Conservation (phyloP, 1,284 basidiomycete genomes). For the Ceratobasidium sp. region DNA sequence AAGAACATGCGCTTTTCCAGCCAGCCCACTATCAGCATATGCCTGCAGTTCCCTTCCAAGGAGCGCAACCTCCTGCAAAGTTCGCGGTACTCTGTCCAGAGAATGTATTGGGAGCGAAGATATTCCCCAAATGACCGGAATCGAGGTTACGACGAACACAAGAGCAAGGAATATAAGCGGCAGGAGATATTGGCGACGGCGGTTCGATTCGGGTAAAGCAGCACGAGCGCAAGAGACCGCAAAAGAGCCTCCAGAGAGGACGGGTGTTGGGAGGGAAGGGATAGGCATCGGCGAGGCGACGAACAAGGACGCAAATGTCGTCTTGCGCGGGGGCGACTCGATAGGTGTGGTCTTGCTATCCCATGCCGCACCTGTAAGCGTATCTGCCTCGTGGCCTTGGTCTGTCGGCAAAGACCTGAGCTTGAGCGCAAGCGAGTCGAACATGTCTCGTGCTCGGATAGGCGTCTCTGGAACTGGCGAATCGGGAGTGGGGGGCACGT, state of each 20-base stretch:
- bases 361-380: not conserved
- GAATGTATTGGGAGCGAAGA: conserved; percentile 72
- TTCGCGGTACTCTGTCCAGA: conserved; percentile 73
- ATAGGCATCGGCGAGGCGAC: conserved; percentile 23
- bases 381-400: not conserved
- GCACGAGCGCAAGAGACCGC: conserved; percentile 37
- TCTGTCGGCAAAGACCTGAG: conserved; percentile 33
- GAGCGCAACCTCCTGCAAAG: conserved; percentile 75
- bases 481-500: conserved; percentile 16
- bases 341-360: not conserved
- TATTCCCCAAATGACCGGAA: conserved; percentile 59
- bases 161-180: conserved; percentile 42
- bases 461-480: conserved; percentile 30
- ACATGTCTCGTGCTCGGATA: conserved; percentile 33
- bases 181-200: conserved; percentile 15
- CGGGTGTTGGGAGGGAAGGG: conserved; percentile 35
- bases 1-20: conserved; percentile 75
- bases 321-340: conserved; percentile 8
- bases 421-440: conserved; percentile 38
- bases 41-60: conserved; percentile 77
- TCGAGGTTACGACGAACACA: conserved; percentile 42
- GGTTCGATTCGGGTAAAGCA: conserved; percentile 29
- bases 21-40: conserved; percentile 62
- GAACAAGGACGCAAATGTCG: conserved; percentile 23
- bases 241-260: conserved; percentile 39